Base-by-base conservation (phyloP, 768 basidiomycete genomes). In the Paxillus ammoniavirescens region DNA sequence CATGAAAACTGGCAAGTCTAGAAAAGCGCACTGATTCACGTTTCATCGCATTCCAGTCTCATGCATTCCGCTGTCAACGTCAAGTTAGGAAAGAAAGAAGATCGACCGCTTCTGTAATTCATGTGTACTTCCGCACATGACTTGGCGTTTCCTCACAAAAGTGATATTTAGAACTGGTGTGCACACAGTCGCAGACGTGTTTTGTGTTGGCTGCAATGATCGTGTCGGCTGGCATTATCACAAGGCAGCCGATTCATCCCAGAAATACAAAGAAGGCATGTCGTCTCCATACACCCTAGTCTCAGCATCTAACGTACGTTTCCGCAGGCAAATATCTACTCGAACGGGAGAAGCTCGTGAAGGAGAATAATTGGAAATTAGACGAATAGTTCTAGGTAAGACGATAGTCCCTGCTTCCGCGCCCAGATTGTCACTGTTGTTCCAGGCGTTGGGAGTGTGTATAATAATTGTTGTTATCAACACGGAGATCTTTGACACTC, bases 201-300 rank as follows among this genome's bases (percentile, higher is more conserved):
- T 82, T 65, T 93, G 91, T 62, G 49, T 88, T 31, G 89, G 88
- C 0, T 93, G 91, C 70, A 83, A 86, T 52, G 88, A 88, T 14
- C 78, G 87, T 35, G 53, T 92, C 4, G 90, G 91, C 1, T 93
- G 91, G 90, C 90, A 77, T 63, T 93, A 93, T 60, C 82, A 89
- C 67, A 87, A 86, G 64, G 89, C 91, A 12, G 79, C 84, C 0
- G 87, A 92, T 58, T 26, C 72, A 75, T 37, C 81, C 3, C 91
- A 93, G 79, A 91, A 87, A 65, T 92, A 93, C 65, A 93, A 92
- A 68, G 91, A 93, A 80, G 86, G 90, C 82, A 33, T 37, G 78
- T 28, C 12, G 12, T 54, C 5, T 5, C 2, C 31, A 26, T 1
- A 14, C 14, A 41, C 38, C 21, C 8, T 15, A 9, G 17, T 46